Percentiles rank a stretch among this genome's conserved stretches.
phyloP scores from a whole-genome alignment of 176 grass and related monocot species.

The Elaeis guineensis region DNA sequence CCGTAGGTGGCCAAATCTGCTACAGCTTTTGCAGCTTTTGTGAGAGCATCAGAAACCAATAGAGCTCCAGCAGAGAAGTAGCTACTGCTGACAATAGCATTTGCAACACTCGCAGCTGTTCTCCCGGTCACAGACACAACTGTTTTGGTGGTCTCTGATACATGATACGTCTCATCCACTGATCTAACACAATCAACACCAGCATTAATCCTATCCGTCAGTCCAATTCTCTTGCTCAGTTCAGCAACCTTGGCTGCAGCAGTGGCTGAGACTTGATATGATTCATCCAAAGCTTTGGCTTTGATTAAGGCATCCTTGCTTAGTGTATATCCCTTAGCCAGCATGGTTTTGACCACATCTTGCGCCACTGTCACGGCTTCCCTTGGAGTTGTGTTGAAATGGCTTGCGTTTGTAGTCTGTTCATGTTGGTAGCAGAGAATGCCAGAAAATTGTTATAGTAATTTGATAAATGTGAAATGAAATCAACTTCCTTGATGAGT shows the following conservation, averaged over 20 bases:
- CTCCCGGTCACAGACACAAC: slow-evolving; percentile 52
- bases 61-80: slow-evolving; percentile 88
- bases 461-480: too few relatives aligned
- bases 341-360: slow-evolving; percentile 79
- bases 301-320: slow-evolving; percentile 85
- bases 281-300: slow-evolving; percentile 92
- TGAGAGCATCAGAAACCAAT: slow-evolving; percentile 74
- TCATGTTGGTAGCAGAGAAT: not conserved
- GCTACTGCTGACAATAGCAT: slow-evolving; percentile 72
- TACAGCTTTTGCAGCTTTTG: slow-evolving; percentile 50
- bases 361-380: slow-evolving; percentile 75
- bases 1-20: slow-evolving; percentile 68
- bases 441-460: too few relatives aligned
- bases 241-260: slow-evolving; percentile 64
- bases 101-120: slow-evolving; percentile 49
- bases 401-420: slow-evolving; percentile 48
- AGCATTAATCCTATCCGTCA: slow-evolving; percentile 72
- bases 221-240: slow-evolving; percentile 69
- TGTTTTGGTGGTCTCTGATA: slow-evolving; percentile 54
- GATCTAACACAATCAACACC: slow-evolving; percentile 57
- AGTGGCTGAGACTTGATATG: slow-evolving; percentile 45
- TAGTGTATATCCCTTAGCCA: slow-evolving; percentile 57
- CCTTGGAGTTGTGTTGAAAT: slow-evolving; percentile 55
- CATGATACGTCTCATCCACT: slow-evolving; percentile 63
- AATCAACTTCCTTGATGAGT: too few relatives aligned